Evolutionary conservation across 2,329 filamentous ascomycete genomes (phyloP), one percentile per base, ranked within the genome.

Genomic region (Teratosphaeria destructans): DNA sequence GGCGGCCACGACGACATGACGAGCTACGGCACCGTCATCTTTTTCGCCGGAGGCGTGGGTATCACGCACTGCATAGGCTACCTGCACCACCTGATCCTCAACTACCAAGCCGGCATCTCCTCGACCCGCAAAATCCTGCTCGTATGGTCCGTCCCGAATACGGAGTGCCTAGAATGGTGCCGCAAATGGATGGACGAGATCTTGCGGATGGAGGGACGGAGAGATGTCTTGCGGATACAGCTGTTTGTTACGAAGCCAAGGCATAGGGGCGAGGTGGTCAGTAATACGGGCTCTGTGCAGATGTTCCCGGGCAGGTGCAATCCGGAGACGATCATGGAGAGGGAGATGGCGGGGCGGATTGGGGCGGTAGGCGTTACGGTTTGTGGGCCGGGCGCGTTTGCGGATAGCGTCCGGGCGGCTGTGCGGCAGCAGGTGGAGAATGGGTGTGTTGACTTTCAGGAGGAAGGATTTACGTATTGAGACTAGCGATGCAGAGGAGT

Each of bases 51-150:
- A 60, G 89, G 89, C 67, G 86, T 92, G 12, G 89, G 89, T 63
- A 89, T 93, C 67, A 90, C 89, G 0, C 88, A 93, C 67, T 87
- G 88, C 64, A 84, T 91, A 29, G 86, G 87, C 57, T 87, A 89
- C 71, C 82, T 92, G 47, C 84, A 86, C 60, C 83, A 90, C 64
- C 81, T 93, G 0, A 83, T 92, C 32, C 77, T 80, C 5, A 87
- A 87, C 47, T 88, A 82, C 71, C 80, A 81, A 61, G 83, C 86
- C 63, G 85, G 85, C 60, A 89, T 85, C 0, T 85, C 87, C 5
- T 86, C 87, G 0, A 84, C 86, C 1, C 83, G 86, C 63, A 88
- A 85, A 70, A 80, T 92, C 56, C 78, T 90, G 5, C 80, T 93
- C 27, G 84, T 91, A 49, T 93, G 89, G 89, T 85, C 85, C 55